Conservation (phyloP, 225 moss, liverwort and hornwort genomes). For the Thuidium tamariscinum region DNA sequence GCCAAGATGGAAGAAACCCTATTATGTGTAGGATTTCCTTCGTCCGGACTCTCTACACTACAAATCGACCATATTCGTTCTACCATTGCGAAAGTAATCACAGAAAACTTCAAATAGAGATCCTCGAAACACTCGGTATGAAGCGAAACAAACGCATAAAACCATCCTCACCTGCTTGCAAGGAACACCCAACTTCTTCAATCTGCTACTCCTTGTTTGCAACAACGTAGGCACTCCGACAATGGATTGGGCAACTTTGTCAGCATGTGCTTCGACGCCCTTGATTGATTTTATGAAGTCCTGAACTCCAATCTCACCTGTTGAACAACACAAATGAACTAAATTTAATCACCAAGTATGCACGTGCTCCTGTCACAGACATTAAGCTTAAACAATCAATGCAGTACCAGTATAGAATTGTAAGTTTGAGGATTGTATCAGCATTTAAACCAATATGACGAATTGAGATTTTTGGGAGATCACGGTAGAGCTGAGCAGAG, state of each 20-base stretch:
- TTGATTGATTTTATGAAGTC: constrained; percentile 62
- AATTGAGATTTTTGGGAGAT: background rate
- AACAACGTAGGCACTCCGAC: constrained; percentile 44
- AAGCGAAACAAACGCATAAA: background rate
- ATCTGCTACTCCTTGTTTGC: constrained; percentile 57
- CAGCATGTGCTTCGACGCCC: constrained; percentile 72
- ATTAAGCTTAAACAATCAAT: background rate
- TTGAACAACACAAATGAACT: background rate
- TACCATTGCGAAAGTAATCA: background rate
- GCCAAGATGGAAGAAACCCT: background rate
- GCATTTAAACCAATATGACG: background rate
- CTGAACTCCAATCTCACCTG: constrained; percentile 65
- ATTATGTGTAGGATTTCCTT: background rate
- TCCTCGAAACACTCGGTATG: background rate
- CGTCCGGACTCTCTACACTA: too few species aligned
- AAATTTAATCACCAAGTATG: background rate
- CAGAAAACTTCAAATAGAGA: background rate
- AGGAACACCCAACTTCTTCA: constrained; percentile 74
- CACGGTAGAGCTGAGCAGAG: background rate
- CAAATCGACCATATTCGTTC: background rate
- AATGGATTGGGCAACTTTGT: constrained; percentile 61
- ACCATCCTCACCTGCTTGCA: constrained; percentile 61
- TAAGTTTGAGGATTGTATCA: too few species aligned
- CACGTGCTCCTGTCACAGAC: background rate
- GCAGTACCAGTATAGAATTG: background rate